These are phyloP conservation scores for Sarocladium oryzae DNA, from an alignment of 2,329 filamentous ascomycete species.

Conservation along the genomic window DNA sequence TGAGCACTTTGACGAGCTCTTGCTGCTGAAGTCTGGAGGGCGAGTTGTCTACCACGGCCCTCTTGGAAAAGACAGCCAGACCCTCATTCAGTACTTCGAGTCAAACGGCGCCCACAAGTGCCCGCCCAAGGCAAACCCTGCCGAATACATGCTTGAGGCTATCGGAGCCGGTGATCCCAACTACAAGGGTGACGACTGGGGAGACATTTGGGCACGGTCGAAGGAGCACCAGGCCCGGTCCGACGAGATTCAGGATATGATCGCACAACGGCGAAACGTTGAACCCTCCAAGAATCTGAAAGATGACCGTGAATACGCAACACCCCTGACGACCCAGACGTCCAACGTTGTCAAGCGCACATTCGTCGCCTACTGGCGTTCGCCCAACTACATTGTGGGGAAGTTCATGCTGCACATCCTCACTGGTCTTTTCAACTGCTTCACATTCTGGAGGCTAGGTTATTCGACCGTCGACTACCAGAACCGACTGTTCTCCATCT, in stretches of 20 bases:
- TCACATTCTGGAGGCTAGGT: constrained; percentile 61
- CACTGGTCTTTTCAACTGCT: constrained; percentile 61
- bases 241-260: constrained; percentile 46
- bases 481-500: constrained; percentile 66
- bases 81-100: constrained; percentile 46
- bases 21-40: constrained; percentile 48
- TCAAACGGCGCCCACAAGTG: constrained; percentile 41
- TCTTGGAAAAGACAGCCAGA: constrained; percentile 41
- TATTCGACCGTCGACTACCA: constrained; percentile 57
- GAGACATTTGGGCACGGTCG: constrained; percentile 51
- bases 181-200: constrained; percentile 56
- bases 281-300: constrained; percentile 31
- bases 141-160: constrained; percentile 50
- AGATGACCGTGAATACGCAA: constrained; percentile 56
- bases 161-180: constrained; percentile 58
- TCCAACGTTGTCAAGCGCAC: constrained; percentile 47
- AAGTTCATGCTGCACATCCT: constrained; percentile 57
- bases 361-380: constrained; percentile 60
- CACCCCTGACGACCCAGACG: constrained; percentile 49
- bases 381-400: constrained; percentile 55
- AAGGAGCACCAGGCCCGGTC: constrained; percentile 38
- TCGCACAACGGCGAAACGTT: constrained; percentile 35
- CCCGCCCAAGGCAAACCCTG: constrained; percentile 42
- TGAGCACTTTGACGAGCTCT: constrained; percentile 48
- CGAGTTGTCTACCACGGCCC: constrained; percentile 48